Base-by-base conservation (phyloP, 441 rosid species). In the Pelargonium cotyledonis region DNA sequence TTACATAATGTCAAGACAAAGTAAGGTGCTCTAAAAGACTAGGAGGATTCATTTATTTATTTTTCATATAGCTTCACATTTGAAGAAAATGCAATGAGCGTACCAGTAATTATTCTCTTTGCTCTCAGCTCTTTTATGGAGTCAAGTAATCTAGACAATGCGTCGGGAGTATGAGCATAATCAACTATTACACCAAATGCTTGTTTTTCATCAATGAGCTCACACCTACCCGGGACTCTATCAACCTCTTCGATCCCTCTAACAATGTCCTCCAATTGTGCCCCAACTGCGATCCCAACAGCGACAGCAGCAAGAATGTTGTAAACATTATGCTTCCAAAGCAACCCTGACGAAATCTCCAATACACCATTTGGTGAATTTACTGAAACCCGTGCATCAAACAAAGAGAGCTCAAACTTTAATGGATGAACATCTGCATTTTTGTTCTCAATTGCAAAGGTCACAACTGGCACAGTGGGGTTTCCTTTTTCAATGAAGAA, bases 101-200 rank as follows among this genome's bases (percentile, higher is more conserved):
- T 86, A 95, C 97, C 97, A 15, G 98, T 89, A 63, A 95, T 95
- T 66, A 90, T 83, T 79, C 99, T 86, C 77, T 81, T 85, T 2
- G 99, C 95, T 65, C 79, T 76, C 73, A 95, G 96, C 85, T 95
- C 95, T 74, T 89, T 85, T 73, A 89, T 86, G 23, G 94, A 88
- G 83, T 95, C 98, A 35, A 92, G 90, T 63, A 92, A 83, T 73
- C 88, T 90, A 68, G 96, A 95, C 61, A 92, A 81, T 41, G 87
- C 96, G 80, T 82, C 90, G 57, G 96, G 97, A 47, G 96, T 89
- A 19, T 83, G 81, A 73, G 96, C 95, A 75, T 85, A 82, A 73
- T 92, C 99, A 70, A 95, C 97, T 69, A 89, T 86, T 68, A 92
- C 99, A 46, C 97, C 97, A 78, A 82, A 95, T 69, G 99, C 95